Percentiles rank a stretch among this genome's conserved stretches.
phyloP scores from a whole-genome alignment of 345 rosid species.

The Bruguiera gymnorhiza region DNA sequence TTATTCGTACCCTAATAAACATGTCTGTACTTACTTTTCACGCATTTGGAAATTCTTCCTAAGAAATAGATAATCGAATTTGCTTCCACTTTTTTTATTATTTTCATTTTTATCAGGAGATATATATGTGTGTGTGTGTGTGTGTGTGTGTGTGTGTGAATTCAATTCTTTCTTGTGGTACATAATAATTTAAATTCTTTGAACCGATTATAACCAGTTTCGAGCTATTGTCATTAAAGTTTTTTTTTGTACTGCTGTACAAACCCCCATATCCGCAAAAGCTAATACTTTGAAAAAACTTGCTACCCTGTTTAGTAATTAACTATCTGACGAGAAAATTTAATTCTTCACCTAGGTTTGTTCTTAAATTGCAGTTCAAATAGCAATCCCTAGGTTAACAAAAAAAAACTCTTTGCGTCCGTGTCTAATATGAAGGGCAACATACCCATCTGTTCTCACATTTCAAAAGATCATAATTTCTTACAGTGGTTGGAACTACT shows the following conservation, averaged over 20 bases:
- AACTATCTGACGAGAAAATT: not conserved
- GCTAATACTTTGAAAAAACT: not conserved
- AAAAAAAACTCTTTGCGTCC: too few relatives aligned
- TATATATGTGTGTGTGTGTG: too few relatives aligned
- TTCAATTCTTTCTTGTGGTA: too few relatives aligned
- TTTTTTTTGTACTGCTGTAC: not conserved
- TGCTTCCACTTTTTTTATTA: not conserved
- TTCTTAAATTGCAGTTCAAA: too few relatives aligned
- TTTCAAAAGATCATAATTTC: too few relatives aligned
- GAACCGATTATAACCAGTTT: not conserved
- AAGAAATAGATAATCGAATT: not conserved
- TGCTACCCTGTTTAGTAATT: not conserved
- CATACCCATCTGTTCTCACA: too few relatives aligned
- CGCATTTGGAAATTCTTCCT: not conserved
- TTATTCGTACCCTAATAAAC: not conserved
- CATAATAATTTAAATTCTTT: not conserved
- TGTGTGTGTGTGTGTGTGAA: too few relatives aligned
- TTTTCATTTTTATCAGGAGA: not conserved
- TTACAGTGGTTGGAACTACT: too few relatives aligned
- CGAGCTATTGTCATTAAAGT: not conserved
- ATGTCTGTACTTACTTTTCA: not conserved
- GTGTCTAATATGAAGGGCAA: too few relatives aligned
- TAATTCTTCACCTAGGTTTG: not conserved
- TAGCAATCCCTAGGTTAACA: too few relatives aligned
- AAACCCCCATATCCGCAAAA: not conserved